Evolutionary conservation across 2,329 filamentous ascomycete genomes (phyloP), one percentile per base, ranked within the genome.

Genomic region (Coleophoma cylindrospora): DNA sequence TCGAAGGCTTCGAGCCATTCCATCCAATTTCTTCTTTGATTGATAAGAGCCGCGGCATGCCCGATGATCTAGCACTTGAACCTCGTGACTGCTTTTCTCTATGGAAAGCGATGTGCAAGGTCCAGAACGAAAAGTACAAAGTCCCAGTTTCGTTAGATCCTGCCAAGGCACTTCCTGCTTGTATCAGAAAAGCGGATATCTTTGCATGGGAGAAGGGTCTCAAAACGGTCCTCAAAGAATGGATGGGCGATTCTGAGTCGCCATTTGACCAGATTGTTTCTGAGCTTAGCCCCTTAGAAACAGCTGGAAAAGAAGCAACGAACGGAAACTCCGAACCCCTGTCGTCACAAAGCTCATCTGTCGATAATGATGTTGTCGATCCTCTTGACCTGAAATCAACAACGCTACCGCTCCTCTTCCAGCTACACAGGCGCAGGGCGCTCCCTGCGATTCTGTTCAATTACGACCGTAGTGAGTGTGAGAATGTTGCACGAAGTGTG

Each of bases 361-460:
- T 49, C 2, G 54, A 54, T 14, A 43, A 44, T 11, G 54, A 57
- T 2, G 22, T 9, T 21, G 37, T 66, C 21, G 54, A 68, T 27
- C 49, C 59, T 4, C 53, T 65, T n/a, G 59, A 67, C 49, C 57
- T 76, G 11, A 57, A 66, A 32, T 58, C 61, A 19, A 77, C 74
- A 10, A 81, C 77, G 3, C 67, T 87, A 15, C 75, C 81, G 1
- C 67, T 89, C 32, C 69, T 86, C 0, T 74, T 70, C 14, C 75
- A 82, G 33, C 71, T 91, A 1, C 77, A 88, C 45, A 70, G 73
- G 14, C 78, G 82, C 50, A 77, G 80, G 49, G 85, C 84, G 0
- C 72, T 92, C 1, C 88, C 87, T 0, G 87, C 84, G 0, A 81
- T 92, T 12, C 65, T 91, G 1, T 92, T 92, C 72, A 88, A 89